A percentile compares a stretch with the other conserved stretches of the same genome.
These are phyloP conservation scores for Parachaetomium inaequale DNA, from an alignment of 495 filamentous ascomycete species.

Conservation along the genomic window DNA sequence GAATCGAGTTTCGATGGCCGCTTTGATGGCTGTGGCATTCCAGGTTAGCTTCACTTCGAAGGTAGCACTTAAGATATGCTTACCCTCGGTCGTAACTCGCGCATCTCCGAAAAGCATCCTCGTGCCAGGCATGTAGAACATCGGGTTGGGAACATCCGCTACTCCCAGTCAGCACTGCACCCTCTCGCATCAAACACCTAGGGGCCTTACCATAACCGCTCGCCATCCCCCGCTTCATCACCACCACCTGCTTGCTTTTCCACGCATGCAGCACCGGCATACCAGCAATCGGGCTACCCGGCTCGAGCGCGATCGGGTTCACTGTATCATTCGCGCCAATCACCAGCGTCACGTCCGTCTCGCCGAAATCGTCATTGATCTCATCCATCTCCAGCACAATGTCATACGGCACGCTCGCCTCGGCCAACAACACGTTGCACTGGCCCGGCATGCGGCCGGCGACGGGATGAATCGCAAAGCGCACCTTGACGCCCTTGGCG, in stretches of 20 bases:
- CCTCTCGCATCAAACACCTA: neutral
- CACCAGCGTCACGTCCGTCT: constrained; percentile 78
- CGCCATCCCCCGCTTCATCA: constrained; percentile 81
- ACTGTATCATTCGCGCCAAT: constrained; percentile 86
- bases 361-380: constrained; percentile 80
- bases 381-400: constrained; percentile 88
- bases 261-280: constrained; percentile 85
- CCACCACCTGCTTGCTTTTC: constrained; percentile 85
- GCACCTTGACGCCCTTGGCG: constrained; percentile 65
- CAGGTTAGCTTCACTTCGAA: neutral
- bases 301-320: constrained; percentile 77
- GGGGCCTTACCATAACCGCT: constrained; percentile 66
- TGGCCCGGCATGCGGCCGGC: constrained; percentile 84
- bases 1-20: constrained; percentile 40
- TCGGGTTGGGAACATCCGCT: constrained; percentile 81
- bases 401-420: constrained; percentile 79
- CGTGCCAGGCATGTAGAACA: constrained; percentile 81
- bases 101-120: constrained; percentile 86
- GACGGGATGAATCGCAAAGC: constrained; percentile 83
- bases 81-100: constrained; percentile 71
- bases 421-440: constrained; percentile 78
- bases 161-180: neutral
- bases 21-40: neutral
- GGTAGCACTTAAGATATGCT: constrained; percentile 16
- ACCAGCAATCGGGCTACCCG: constrained; percentile 72